Percentiles rank a stretch among this genome's conserved stretches.
These are phyloP conservation scores for Ambrosia trifida DNA, from an alignment of 129 eudicot genomes.

Conservation along the genomic window DNA sequence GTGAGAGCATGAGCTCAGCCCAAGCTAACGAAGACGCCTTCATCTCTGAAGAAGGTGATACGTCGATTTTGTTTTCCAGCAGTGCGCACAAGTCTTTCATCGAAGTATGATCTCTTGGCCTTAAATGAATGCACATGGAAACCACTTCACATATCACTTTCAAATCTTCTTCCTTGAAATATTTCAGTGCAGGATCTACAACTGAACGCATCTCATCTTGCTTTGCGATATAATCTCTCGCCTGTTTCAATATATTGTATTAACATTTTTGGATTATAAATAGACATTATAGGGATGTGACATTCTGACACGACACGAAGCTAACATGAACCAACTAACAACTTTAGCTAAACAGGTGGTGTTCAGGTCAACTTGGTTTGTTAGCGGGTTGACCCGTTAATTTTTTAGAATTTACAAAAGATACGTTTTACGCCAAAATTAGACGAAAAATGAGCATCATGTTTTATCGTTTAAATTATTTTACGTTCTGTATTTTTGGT, in stretches of 20 bases:
- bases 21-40: conserved; percentile 78
- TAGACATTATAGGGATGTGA: background rate
- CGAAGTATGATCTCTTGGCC: conserved; percentile 44
- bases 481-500: background rate
- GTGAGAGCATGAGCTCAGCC: conserved; percentile 90
- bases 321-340: background rate
- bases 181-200: conserved; percentile 77
- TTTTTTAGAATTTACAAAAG: no score
- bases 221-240: conserved; percentile 62
- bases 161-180: conserved; percentile 68
- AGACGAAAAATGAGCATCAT: background rate
- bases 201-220: conserved; percentile 60
- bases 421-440: no score
- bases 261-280: conserved; percentile 1
- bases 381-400: no score
- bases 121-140: conserved; percentile 52
- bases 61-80: conserved; percentile 74
- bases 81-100: conserved; percentile 65
- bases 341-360: no score
- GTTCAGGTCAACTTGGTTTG: no score
- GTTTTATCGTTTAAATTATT: background rate
- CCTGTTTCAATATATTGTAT: conserved; percentile 45
- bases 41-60: conserved; percentile 69
- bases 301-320: background rate
- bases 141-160: conserved; percentile 74